Evolutionary conservation across 345 rosid species (phyloP).

Genomic region (Noccaea caerulescens): DNA sequence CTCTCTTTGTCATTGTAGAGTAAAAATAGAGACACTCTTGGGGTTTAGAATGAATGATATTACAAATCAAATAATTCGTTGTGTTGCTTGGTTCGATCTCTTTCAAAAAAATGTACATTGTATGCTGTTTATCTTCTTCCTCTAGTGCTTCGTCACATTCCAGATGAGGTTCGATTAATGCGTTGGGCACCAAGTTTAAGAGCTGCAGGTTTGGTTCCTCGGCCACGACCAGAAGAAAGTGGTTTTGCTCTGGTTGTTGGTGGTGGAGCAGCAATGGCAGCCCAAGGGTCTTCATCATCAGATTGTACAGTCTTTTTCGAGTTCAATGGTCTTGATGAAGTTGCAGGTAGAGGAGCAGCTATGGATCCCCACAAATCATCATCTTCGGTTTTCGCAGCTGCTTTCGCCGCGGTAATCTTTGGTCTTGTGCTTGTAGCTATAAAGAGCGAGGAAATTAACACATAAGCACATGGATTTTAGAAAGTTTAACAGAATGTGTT

Average conservation of each 20-base stretch:
- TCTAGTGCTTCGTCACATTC: slow-evolving; percentile 48
- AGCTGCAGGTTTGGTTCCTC: slow-evolving; percentile 74
- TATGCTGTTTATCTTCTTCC: slow-evolving; percentile 33
- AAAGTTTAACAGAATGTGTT: slow-evolving; percentile 14
- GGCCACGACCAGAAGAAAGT: slow-evolving; percentile 69
- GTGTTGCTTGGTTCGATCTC: slow-evolving; percentile 21
- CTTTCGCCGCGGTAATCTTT: slow-evolving; percentile 52
- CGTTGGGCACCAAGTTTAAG: slow-evolving; percentile 87
- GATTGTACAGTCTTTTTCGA: slow-evolving; percentile 52
- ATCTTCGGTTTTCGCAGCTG: slow-evolving; percentile 57
- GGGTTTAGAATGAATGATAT: slow-evolving; percentile 59
- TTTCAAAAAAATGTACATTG: slow-evolving; percentile 54
- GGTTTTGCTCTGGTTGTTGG: slow-evolving; percentile 86
- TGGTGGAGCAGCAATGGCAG: slow-evolving; percentile 92
- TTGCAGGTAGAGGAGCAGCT: slow-evolving; percentile 82
- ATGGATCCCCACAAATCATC: slow-evolving; percentile 97
- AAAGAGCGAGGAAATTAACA: slow-evolving; percentile 6
- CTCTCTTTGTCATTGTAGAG: slow-evolving; percentile 10
- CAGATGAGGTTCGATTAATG: slow-evolving; percentile 82
- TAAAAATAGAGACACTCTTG: slow-evolving; percentile 34
- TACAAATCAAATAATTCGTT: slow-evolving; percentile 50
- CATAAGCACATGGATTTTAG: not conserved
- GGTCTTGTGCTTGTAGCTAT: slow-evolving; percentile 64
- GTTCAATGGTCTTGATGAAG: slow-evolving; percentile 68
- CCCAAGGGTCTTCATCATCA: slow-evolving; percentile 91